Evolutionary conservation across 2,329 filamentous ascomycete species (phyloP).

Genomic region (Fusarium neocosmosporiellum): DNA sequence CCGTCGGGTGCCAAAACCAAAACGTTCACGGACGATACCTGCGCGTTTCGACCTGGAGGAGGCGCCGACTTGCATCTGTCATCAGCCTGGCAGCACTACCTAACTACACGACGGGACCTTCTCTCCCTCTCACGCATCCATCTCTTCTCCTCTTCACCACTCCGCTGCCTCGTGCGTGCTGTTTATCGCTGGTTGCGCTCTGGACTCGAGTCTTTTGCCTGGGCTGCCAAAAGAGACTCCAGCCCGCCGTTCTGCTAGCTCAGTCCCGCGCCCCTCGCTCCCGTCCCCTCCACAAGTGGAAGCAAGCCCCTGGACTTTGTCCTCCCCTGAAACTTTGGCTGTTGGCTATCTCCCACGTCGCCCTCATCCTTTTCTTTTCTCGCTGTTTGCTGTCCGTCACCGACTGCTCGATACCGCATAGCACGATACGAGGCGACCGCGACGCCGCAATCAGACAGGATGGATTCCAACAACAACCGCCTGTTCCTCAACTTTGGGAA

Average conservation of each 20-base stretch:
- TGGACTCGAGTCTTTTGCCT: conserved; percentile 20
- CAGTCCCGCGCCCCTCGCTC: conserved; percentile 35
- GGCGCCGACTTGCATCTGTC: conserved; percentile 21
- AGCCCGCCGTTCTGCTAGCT: conserved; percentile 6
- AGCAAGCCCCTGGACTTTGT: conserved; percentile 38
- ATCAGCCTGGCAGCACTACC: background rate
- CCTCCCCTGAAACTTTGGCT: conserved; percentile 41
- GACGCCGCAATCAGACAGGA: conserved; percentile 46
- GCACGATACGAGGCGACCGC: conserved; percentile 31
- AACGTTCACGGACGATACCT: conserved; percentile 24
- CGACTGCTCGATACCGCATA: conserved; percentile 33
- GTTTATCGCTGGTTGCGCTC: conserved; percentile 3
- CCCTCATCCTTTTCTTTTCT: conserved; percentile 28
- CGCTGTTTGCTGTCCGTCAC: conserved; percentile 14
- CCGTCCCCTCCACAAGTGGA: conserved; percentile 22
- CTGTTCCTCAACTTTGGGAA: conserved; percentile 75
- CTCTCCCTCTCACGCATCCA: background rate
- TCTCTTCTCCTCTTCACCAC: background rate
- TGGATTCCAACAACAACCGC: conserved; percentile 69
- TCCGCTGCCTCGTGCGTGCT: background rate
- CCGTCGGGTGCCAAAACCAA: conserved; percentile 25
- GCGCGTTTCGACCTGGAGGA: conserved; percentile 27
- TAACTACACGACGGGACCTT: background rate
- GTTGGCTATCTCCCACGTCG: conserved; percentile 39
- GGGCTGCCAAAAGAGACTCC: conserved; percentile 27